Base-by-base conservation (phyloP, 345 rosid genomes). In the Acer yangbiense region DNA sequence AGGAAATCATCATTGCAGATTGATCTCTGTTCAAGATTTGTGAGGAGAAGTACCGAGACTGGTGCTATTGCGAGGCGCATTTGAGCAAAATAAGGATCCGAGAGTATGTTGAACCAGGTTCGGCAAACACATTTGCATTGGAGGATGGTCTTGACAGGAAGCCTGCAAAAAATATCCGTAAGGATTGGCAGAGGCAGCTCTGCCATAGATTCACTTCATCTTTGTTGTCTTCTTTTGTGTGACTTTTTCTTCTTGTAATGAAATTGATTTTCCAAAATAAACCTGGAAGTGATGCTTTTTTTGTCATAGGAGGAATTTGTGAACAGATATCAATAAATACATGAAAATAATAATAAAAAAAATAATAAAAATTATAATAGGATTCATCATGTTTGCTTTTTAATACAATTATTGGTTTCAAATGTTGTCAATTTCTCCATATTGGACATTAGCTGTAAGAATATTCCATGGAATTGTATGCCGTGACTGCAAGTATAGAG, bases 51-150 rank as follows among this genome's bases (percentile, higher is more conserved):
- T 6, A 58, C 13, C 23, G 75, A 72, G 23, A 72, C 2, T 13
- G 75, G 23, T 80, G 76, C 73, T 87, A 86, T 6, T 63, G 86
- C 35, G 76, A 85, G 69, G 61, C 80, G 81, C 9, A 13, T 39
- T 18, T 62, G 60, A n/a, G 76, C 54, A 60, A 89, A 85, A 23
- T 62, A 65, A 1, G 86, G 80, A 69, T 89, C 88, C 39, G 65
- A 76, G 0, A 81, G 77, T 57, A 89, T 20, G 23, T 77, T 50
- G 20, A 82, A 68, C 92, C 85, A 87, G 70, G 87, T 29, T 71
- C 80, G 66, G 64, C 86, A 87, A 2, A 85, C 92, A 50, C 76
- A 78, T 58, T 82, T 77, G 86, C 82, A 87, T 63, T 77, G 85
- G 11, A 87, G 76, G 41, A 72, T 57, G 54, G 75, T 58, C 66